Evolutionary conservation across 106 monocot species (phyloP).

Genomic region (Iris macrosiphon): DNA sequence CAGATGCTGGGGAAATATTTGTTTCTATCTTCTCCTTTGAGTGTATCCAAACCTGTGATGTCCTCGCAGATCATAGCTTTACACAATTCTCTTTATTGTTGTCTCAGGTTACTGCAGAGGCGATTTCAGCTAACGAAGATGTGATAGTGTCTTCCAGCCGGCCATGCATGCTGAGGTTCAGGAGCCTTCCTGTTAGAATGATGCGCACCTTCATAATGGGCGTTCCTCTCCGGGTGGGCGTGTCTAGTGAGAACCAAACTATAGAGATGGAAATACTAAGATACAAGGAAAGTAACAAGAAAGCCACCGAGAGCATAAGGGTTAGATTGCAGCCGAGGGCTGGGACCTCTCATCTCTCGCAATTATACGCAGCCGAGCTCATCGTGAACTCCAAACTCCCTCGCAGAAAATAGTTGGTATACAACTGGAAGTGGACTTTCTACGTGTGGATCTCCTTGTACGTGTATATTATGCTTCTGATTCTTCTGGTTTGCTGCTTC

Average conservation of each 20-base stretch:
- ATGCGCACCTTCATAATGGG: constrained; percentile 52
- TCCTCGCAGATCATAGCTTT: too few species aligned
- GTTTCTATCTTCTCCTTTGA: too few species aligned
- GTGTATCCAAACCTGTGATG: too few species aligned
- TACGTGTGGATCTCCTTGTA: constrained; percentile 54
- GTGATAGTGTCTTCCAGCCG: constrained; percentile 36
- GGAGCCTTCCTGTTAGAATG: constrained; percentile 55
- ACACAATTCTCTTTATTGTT: not conserved
- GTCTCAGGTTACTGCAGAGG: constrained; percentile 51
- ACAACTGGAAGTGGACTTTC: constrained; percentile 76
- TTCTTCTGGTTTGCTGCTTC: constrained; percentile 28
- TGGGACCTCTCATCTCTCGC: constrained; percentile 53
- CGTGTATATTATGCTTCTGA: constrained; percentile 41
- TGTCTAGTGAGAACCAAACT: constrained; percentile 39
- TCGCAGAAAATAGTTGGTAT: constrained; percentile 37
- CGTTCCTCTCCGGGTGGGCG: constrained; percentile 43
- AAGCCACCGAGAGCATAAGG: constrained; percentile 28
- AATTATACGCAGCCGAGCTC: constrained; percentile 44
- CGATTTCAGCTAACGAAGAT: constrained; percentile 24
- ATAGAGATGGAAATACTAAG: constrained; percentile 28
- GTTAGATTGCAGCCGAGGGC: constrained; percentile 55
- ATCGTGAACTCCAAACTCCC: constrained; percentile 45
- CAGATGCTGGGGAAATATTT: too few species aligned
- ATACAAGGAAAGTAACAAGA: constrained; percentile 37
- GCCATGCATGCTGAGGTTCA: constrained; percentile 66